Base-by-base conservation (phyloP, 352 stramenopile genomes). In the Globisporangium splendens region DNA sequence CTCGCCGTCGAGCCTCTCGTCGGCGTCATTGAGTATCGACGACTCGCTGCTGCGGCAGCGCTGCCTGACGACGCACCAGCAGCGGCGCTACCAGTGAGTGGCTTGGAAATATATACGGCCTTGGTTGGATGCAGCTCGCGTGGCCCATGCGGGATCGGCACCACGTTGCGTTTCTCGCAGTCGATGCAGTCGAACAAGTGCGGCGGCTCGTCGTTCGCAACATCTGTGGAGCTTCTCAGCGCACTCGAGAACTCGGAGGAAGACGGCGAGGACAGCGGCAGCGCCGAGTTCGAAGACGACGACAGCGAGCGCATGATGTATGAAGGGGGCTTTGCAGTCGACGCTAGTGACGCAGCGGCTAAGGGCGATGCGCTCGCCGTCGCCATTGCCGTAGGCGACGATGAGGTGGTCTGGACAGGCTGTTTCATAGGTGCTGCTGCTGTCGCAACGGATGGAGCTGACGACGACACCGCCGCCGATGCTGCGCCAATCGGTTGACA, bases 141-240 rank as follows among this genome's bases (percentile, higher is more conserved):
- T 5, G 68, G 66, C 1, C 79, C 79, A 38, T 91, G 81, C 1
- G 75, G 72, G 13, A 80, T 60, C 3, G 67, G 50, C 5, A 47
- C 60, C 8, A 46, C 46, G 18, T 61, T 56, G 33, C 73, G 70
- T 47, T 77, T 79, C 14, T 44, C 72, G 24, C 75, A 67, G 50
- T 87, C 77, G 0, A 89, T 64, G 21, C 67, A 86, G 64, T 89
- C 75, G 35, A 89, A 89, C 11, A 87, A 41, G 69, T 89, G 79
- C 39, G 74, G 63, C 0, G 42, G 60, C 22, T 71, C 56, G 47
- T 68, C 59, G 14, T 66, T 54, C 24, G 68, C 33, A 18, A 31
- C 35, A 18, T 62, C 46, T 11, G 46, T 46, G 21, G 20, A 28
- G 46, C 56, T 56, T 41, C 35, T 38, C 20, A 64, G 31, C 43